Evolutionary conservation across 1,139 yeast genomes (phyloP).

Genomic region (Diutina rugosa): DNA sequence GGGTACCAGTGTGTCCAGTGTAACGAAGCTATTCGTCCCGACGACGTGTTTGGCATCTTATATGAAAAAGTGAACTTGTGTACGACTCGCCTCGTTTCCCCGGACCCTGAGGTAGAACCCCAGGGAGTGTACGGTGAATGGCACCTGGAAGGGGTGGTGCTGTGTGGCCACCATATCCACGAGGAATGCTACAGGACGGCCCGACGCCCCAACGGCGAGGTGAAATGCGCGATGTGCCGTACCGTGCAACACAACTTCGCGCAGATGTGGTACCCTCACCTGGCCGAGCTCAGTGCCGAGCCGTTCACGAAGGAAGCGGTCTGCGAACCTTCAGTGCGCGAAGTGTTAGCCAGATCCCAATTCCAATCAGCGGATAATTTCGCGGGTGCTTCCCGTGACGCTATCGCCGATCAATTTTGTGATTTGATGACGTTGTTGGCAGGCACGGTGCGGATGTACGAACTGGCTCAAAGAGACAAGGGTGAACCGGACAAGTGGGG

Average conservation of each 20-base stretch:
- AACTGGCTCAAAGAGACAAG: not conserved
- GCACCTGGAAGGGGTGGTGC: not conserved
- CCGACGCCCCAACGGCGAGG: not conserved
- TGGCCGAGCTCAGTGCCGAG: not conserved
- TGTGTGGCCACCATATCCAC: constrained; percentile 1
- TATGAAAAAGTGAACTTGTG: not conserved
- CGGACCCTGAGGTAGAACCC: not conserved
- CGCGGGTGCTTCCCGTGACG: not conserved
- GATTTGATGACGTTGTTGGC: not conserved
- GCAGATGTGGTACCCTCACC: not conserved
- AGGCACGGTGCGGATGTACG: not conserved
- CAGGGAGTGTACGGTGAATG: not conserved
- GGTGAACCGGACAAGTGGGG: not conserved
- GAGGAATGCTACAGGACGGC: not conserved
- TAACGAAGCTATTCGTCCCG: not conserved
- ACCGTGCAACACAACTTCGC: not conserved
- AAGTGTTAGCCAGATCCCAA: not conserved
- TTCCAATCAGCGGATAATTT: not conserved
- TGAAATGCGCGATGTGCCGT: not conserved
- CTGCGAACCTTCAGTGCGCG: not conserved
- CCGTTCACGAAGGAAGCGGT: not conserved
- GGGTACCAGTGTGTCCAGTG: not conserved
- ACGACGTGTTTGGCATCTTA: not conserved
- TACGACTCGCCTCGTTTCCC: not conserved
- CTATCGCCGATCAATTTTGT: not conserved